Conservation (phyloP, 179 eudicot species). For the Sideroxylon spinosum region DNA sequence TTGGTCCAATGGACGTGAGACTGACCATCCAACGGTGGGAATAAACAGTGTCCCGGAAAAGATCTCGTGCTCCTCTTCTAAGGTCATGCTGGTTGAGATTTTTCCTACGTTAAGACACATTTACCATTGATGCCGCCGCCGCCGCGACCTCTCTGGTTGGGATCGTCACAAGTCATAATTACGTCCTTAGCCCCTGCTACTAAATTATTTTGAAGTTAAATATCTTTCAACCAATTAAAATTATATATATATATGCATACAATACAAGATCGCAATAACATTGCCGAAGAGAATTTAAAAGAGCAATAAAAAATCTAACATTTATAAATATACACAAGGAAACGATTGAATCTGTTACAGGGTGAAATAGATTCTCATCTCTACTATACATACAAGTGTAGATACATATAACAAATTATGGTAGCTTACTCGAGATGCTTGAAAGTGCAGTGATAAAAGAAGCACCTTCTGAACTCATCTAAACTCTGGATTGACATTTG, state of each 20-base stretch:
- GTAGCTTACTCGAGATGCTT: neutral
- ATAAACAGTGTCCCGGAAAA: neutral
- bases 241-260: too few relatives aligned
- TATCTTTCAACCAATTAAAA: too few relatives aligned
- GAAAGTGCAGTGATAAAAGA: slow-evolving; percentile 18
- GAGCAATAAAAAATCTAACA: neutral
- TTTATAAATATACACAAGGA: neutral
- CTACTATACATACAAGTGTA: neutral
- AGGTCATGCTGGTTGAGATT: neutral
- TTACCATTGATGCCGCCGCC: neutral
- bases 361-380: neutral
- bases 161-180: too few relatives aligned
- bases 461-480: slow-evolving; percentile 14
- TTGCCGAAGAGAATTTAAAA: too few relatives aligned
- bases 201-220: too few relatives aligned
- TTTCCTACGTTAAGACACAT: neutral
- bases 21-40: neutral
- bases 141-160: too few relatives aligned
- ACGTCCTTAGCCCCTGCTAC: too few relatives aligned
- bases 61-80: neutral
- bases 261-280: too few relatives aligned
- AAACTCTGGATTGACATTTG: neutral
- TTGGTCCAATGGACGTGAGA: neutral
- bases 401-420: neutral
- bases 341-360: neutral